Evolutionary conservation across 192 early-diverging fungal species (phyloP), one percentile per base, ranked within the genome.

Genomic region (Backusella circina): DNA sequence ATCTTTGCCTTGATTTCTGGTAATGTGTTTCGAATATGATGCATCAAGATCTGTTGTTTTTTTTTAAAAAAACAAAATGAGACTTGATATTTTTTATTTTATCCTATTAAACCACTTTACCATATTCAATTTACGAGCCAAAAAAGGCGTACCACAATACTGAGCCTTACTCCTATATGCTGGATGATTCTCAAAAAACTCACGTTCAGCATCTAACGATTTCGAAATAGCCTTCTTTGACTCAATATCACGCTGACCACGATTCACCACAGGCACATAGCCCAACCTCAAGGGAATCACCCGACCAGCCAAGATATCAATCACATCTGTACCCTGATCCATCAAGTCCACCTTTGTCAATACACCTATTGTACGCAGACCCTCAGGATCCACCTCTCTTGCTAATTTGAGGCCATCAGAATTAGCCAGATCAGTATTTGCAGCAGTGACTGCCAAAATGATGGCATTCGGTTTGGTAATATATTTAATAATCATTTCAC

Each of bases 1-100:
- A 99, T 98, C 84, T 98, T 98, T 30, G 96, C 91, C 80, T 99
- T 99, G 81, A 99, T 99, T 78, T 99, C 98, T 21, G 98, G 98
- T 35, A 99, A 86, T 23, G 96, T 99, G 75, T 93, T 95, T 72
- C 93, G 91, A 84, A 99, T 99, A 82, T 99, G 98, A 88, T 99
- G 96, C 96, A 98, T 99, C 71, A 99, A 88, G 69, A 99, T 96
- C 54, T 61, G 12, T 10, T 41, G 10, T 96, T 21, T 51, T 21
- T 13, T 6, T 21, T 21, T 1, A 51, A 2, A 51, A 51, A 7
- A 51, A 51, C 2, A 44, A 44, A 44, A 41, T n/a, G n/a, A n/a
- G n/a, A n/a, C 37, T 0, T 0, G 6, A 41, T 41, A 41, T 15
- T 41, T 41, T 41, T 16, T 16, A 3, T 41, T 41, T 4, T 13